Conservation (phyloP, 768 basidiomycete species). For the Lactifluus piperatus region DNA sequence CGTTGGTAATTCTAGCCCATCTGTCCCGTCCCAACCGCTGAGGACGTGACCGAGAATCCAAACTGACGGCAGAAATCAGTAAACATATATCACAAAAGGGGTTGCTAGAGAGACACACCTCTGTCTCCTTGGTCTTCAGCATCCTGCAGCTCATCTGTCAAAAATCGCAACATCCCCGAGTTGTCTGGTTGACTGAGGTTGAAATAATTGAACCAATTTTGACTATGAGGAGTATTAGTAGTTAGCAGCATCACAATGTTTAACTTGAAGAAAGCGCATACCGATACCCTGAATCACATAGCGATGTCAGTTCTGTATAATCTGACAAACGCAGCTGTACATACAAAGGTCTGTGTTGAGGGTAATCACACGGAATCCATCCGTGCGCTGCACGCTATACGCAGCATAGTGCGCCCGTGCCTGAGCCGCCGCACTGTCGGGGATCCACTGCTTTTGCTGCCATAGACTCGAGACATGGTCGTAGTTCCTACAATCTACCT, state of each 20-base stretch:
- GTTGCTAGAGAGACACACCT: slow-evolving; percentile 31
- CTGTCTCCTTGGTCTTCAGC: slow-evolving; percentile 71
- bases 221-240: slow-evolving; percentile 35
- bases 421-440: slow-evolving; percentile 41
- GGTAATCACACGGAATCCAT: slow-evolving; percentile 64
- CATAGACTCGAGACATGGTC: slow-evolving; percentile 65
- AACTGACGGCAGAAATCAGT: slow-evolving; percentile 27
- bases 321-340: slow-evolving; percentile 23
- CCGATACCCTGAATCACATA: slow-evolving; percentile 19
- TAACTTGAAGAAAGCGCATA: slow-evolving; percentile 17
- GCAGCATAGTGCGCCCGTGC: slow-evolving; percentile 65
- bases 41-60: slow-evolving; percentile 51
- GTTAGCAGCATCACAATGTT: background rate
- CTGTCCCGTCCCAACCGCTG: slow-evolving; percentile 64
- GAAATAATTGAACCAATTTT: slow-evolving; percentile 73
- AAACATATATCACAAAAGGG: background rate
- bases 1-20: slow-evolving; percentile 54
- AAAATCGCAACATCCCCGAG: slow-evolving; percentile 68
- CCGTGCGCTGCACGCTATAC: slow-evolving; percentile 57
- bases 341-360: slow-evolving; percentile 71
- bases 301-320: background rate
- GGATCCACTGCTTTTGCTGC: slow-evolving; percentile 64
- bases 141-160: slow-evolving; percentile 70
- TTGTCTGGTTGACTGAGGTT: slow-evolving; percentile 60
- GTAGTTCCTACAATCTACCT: slow-evolving; percentile 48